phyloP scores from a whole-genome alignment of 805 yeast genomes.

The Blastobotrys americana region DNA sequence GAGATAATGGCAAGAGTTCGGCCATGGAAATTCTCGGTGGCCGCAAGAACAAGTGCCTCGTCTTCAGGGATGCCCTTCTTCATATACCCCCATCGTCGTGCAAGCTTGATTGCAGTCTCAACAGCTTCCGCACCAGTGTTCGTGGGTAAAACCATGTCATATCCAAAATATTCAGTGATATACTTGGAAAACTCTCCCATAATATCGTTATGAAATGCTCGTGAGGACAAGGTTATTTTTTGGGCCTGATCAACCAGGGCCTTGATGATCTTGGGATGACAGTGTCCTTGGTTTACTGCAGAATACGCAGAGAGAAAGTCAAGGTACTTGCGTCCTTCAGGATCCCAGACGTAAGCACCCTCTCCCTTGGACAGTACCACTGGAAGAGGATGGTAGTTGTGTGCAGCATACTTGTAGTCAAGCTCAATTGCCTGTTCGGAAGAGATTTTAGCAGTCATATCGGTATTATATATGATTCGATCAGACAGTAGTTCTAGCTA shows the following conservation, averaged over 20 bases:
- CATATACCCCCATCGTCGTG: conserved; percentile 95
- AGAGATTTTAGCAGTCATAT: conserved; percentile 39
- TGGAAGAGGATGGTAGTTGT: conserved; percentile 94
- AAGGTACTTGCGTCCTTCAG: conserved; percentile 89
- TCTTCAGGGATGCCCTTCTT: conserved; percentile 74
- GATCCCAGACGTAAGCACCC: conserved; percentile 97
- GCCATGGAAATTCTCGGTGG: conserved; percentile 91
- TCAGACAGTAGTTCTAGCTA: neutral
- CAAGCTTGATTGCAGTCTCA: conserved; percentile 87
- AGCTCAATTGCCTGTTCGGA: conserved; percentile 57
- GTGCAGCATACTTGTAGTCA: conserved; percentile 84
- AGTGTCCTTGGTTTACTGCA: conserved; percentile 97
- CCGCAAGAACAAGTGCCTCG: conserved; percentile 83
- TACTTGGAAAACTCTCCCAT: conserved; percentile 84
- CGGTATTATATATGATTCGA: neutral
- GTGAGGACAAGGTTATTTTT: conserved; percentile 73
- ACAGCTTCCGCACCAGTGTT: conserved; percentile 99
- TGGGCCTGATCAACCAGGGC: conserved; percentile 87
- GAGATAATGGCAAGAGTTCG: conserved; percentile 92
- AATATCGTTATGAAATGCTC: conserved; percentile 87
- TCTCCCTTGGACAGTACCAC: conserved; percentile 80
- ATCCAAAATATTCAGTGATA: conserved; percentile 79
- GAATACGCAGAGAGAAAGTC: conserved; percentile 93
- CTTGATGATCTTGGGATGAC: conserved; percentile 84
- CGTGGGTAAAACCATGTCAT: conserved; percentile 94